Percentiles rank a stretch among this genome's conserved stretches.
Conservation (phyloP, 2,329 filamentous ascomycete genomes). For the Colletotrichum sp. region DNA sequence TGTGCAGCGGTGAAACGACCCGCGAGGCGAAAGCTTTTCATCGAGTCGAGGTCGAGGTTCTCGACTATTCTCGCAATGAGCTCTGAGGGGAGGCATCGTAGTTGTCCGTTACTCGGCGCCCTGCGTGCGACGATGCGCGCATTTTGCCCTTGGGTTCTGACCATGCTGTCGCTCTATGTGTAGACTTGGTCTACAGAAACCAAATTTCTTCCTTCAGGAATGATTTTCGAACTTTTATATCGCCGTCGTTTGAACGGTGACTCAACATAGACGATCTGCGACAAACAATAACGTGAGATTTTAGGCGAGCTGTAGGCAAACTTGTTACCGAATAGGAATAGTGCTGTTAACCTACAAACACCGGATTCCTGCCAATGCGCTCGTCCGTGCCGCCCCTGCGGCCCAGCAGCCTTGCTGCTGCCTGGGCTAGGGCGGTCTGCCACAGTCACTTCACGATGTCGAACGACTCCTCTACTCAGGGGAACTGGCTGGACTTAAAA, state of each 20-base stretch:
- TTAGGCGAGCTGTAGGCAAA: background rate
- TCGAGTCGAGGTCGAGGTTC: background rate
- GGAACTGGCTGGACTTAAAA: background rate
- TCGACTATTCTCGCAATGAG: background rate
- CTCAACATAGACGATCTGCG: background rate
- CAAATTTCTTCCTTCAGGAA: background rate
- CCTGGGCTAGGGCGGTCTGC: background rate
- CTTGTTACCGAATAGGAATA: accelerated
- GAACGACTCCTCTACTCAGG: background rate
- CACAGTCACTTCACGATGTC: background rate
- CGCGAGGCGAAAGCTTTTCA: background rate
- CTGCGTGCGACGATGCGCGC: background rate
- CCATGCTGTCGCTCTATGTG: background rate
- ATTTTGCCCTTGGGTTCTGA: background rate
- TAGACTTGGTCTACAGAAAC: background rate
- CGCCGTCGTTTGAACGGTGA: background rate
- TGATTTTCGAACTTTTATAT: background rate
- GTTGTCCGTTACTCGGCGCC: background rate
- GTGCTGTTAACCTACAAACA: background rate
- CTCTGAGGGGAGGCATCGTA: background rate
- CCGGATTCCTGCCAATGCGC: background rate
- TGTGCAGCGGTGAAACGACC: background rate
- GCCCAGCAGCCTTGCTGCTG: background rate
- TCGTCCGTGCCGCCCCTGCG: background rate
- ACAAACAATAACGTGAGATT: background rate